Evolutionary conservation across 139 green algal species (phyloP), one percentile per base, ranked within the genome.

Genomic region (Trebouxia sp.): DNA sequence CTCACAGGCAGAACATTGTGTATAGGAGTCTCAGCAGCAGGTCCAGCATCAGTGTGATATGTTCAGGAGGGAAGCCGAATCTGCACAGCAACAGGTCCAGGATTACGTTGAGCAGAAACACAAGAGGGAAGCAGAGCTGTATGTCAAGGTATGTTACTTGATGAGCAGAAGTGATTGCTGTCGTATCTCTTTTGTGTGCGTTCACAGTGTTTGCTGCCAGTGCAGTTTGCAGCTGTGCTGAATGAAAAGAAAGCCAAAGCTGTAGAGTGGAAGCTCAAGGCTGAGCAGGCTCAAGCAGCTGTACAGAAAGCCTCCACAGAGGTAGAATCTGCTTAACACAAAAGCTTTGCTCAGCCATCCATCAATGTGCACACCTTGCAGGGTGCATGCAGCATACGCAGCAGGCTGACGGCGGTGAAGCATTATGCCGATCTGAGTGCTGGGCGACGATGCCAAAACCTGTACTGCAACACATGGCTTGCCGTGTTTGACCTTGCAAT

Each of bases 171-270:
- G n/a, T n/a, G n/a, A n/a, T n/a, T n/a, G n/a, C n/a, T n/a, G n/a
- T n/a, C n/a, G n/a, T n/a, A n/a, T n/a, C n/a, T n/a, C n/a, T n/a
- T n/a, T n/a, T n/a, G n/a, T n/a, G n/a, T n/a, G n/a, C n/a, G n/a
- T n/a, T n/a, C n/a, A n/a, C n/a, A n/a, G n/a, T n/a, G n/a, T n/a
- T n/a, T n/a, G n/a, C n/a, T 53, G 20, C 15, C 47, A 53, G 15
- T 56, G n/a, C 69, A 77, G 69, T 77, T 77, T 77, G 41, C 69
- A 39, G 69, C 69, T 55, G 42, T 77, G 5, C 69, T 77, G 6
- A 77, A 77, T 55, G 69, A 77, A 39, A 77, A 77, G 69, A 77
- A 77, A 55, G 69, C 42, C 26, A 77, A 77, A 24, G 69, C 69
- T 43, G 26, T 55, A 26, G 69, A 77, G 39, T 77, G 69, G 69